Evolutionary conservation across 2,329 filamentous ascomycete species (phyloP).

Genomic region (Colletotrichum theobromicola): DNA sequence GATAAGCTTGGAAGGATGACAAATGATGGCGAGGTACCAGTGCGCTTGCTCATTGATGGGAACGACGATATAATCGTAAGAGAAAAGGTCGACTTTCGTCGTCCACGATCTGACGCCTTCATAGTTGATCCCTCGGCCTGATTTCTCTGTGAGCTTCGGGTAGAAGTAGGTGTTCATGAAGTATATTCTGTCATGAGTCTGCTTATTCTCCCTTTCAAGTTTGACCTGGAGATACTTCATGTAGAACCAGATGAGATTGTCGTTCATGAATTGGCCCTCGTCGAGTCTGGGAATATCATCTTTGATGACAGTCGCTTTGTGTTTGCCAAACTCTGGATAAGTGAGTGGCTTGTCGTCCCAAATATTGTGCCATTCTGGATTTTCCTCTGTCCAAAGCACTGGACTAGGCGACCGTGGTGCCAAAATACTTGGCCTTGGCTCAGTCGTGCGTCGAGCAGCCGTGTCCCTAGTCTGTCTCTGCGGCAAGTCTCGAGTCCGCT

Average conservation of each 20-base stretch:
- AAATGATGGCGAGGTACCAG: slow-evolving; percentile 96
- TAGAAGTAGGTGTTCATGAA: slow-evolving; percentile 97
- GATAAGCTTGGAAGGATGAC: slow-evolving; percentile 76
- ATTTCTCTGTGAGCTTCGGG: slow-evolving; percentile 71
- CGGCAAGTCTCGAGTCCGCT: not conserved
- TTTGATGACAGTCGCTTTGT: slow-evolving; percentile 70
- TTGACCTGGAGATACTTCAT: slow-evolving; percentile 73
- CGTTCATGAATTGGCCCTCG: slow-evolving; percentile 87
- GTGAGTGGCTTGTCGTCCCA: slow-evolving; percentile 64
- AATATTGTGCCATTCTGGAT: slow-evolving; percentile 55
- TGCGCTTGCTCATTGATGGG: slow-evolving; percentile 88
- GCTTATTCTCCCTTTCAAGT: slow-evolving; percentile 58
- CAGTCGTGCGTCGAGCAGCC: not conserved
- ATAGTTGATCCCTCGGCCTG: slow-evolving; percentile 74
- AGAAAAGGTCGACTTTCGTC: slow-evolving; percentile 80
- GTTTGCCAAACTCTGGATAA: slow-evolving; percentile 63
- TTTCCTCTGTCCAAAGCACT: slow-evolving; percentile 53
- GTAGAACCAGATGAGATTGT: slow-evolving; percentile 91
- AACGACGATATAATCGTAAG: slow-evolving; percentile 87
- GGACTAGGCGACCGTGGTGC: slow-evolving; percentile 22
- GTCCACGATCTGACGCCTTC: slow-evolving; percentile 89
- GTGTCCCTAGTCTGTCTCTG: not conserved
- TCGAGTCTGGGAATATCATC: slow-evolving; percentile 80
- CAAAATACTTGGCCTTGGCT: not conserved
- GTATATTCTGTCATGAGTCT: slow-evolving; percentile 71